Percentiles rank a stretch among this genome's conserved stretches.
Conservation (phyloP, 768 basidiomycete genomes). For the Asterophora lycoperdoides region DNA sequence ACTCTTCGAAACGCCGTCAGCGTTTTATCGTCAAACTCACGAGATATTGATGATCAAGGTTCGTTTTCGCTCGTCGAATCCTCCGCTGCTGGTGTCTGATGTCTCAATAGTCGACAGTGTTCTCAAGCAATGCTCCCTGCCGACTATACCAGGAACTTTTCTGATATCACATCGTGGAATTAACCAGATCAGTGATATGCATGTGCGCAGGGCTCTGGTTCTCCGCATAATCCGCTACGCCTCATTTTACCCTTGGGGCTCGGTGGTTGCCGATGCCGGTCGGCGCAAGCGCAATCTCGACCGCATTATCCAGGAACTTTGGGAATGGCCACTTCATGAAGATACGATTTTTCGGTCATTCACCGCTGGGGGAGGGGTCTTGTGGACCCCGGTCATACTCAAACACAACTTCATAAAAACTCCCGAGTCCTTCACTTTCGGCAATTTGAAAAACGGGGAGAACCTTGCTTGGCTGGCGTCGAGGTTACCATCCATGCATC, state of each 20-base stretch:
- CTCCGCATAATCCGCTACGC: constrained; percentile 61
- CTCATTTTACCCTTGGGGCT: constrained; percentile 78
- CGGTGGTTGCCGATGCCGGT: constrained; percentile 53
- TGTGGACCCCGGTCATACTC: constrained; percentile 55
- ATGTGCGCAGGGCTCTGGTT: constrained; percentile 39
- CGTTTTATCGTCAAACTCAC: constrained; percentile 30
- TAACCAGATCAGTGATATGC: constrained; percentile 27
- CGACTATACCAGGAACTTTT: constrained; percentile 49
- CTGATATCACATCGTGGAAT: constrained; percentile 38
- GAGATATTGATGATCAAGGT: constrained; percentile 47
- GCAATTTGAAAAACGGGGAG: constrained; percentile 11
- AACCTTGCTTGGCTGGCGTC: constrained; percentile 57
- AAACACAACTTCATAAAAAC: constrained; percentile 20
- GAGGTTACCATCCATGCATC: constrained; percentile 47
- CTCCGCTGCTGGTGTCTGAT: constrained; percentile 6
- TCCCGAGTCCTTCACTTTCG: constrained; percentile 9
- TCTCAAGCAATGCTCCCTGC: constrained; percentile 31
- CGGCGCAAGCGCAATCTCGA: constrained; percentile 44
- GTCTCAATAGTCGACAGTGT: constrained; percentile 37
- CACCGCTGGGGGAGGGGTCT: constrained; percentile 55
- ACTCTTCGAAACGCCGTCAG: constrained; percentile 36
- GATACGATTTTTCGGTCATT: constrained; percentile 30
- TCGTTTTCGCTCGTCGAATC: constrained; percentile 1
- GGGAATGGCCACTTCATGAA: constrained; percentile 33
- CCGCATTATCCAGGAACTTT: constrained; percentile 47